Evolutionary conservation across 306 rosid genomes (phyloP), one percentile per base, ranked within the genome.

Genomic region (Potentilla sterilis): DNA sequence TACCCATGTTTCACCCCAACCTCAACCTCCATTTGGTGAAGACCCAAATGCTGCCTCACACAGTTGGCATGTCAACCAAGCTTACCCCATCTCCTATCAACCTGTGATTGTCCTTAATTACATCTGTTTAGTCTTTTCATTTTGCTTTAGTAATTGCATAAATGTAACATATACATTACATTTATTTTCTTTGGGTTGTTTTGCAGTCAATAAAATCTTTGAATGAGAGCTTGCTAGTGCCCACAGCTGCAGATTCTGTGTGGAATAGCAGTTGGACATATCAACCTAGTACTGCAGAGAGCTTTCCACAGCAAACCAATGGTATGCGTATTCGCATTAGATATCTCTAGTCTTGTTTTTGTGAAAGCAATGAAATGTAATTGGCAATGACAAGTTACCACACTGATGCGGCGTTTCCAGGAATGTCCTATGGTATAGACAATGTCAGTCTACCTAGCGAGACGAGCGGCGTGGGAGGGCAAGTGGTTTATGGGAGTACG

Each of bases 271-370:
- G 59, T 51, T 86, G 74, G 87, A 10, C 65, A 54, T 28, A 70
- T 67, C 86, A 83, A 78, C 18, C 38, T 63, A 70, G 64, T 51
- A 43, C 66, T 18, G 43, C 81, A 37, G 38, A 19, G 12, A 37
- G 64, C 73, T 58, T 64, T 32, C 83, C 83, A 32, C 40, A 74
- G 64, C 82, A 85, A 76, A 69, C 84, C 75, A 82, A 51, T 64
- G 80, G 73, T 77, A 51, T 16, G 38, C 76, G 58, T 62, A 58
- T 83, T 81, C 22, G 41, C 85, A 70, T 86, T 85, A 75, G 91
- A 83, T 68, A 79, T 87, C 70, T 86, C 87, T 80, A 78, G 82
- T 69, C 32, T 86, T 61, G 82, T 77, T 77, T 88, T 77, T 88
- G 90, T 65, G 80, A 73, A 59, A 77, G 78, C 77, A 77, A 72